Base-by-base conservation (phyloP, 2,329 filamentous ascomycete genomes). In the Fusarium hostae region DNA sequence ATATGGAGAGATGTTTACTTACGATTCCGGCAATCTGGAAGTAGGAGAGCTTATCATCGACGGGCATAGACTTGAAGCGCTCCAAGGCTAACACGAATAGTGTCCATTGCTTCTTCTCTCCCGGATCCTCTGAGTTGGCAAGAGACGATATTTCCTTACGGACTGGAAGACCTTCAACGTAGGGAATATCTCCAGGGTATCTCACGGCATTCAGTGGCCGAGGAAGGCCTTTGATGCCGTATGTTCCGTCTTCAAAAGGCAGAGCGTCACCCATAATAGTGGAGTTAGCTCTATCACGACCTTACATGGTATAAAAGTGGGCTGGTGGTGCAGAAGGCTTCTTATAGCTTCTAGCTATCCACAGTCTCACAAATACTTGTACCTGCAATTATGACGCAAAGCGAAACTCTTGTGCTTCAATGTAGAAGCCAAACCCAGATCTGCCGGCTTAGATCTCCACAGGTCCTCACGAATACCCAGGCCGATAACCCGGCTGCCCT, bases 11-110 rank as follows among this genome's bases (percentile, higher is more conserved):
- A 20, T 26, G 9, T 22, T 16, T 24, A 47, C 63, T 52, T 43
- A 68, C 59, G n/a, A 66, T 63, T 8, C 70, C 61, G 3, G 66
- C 66, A 2, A 72, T 48, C 8, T 57, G 65, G n/a, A 68, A 68
- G 28, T 66, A 68, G 0, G 66, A 58, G 0, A 66, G 24, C 11
- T 51, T 67, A 0, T 68, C 57, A 3, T 34, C 22, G 1, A 67
- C 47, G 5, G 47, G 18, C n/a, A 57, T 56, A 0, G 39, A 6
- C 43, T 70, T 70, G 52, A 70, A 70, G 1, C 9, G 52, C 3
- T 70, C 43, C 16, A 70, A 22, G 0, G 56, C 68, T 3, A 70
- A 30, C 3, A 70, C 43, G 1, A 70, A 63, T 9, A 70, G 30
- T 0, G 68, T 70, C 66, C 68, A 70, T 6, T 70, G 68, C 6